Evolutionary conservation across 495 filamentous ascomycete genomes (phyloP).

Genomic region (Beverwykella pulmonaria): DNA sequence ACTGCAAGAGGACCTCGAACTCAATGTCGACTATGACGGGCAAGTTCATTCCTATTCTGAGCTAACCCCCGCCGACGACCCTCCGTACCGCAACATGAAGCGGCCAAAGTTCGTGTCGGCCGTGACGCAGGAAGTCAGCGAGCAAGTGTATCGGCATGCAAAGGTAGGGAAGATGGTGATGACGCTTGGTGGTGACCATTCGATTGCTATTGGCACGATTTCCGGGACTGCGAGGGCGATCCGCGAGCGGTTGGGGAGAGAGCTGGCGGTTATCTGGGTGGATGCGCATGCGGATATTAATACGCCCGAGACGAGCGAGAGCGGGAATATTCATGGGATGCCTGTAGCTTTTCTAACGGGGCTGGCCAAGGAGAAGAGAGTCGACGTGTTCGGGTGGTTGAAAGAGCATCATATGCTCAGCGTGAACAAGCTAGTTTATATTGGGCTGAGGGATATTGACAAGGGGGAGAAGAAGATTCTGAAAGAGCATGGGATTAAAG

Average conservation of each 20-base stretch:
- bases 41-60: conserved; percentile 80
- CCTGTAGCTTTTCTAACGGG: conserved; percentile 91
- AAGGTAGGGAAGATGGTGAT: conserved; percentile 83
- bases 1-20: conserved; percentile 81
- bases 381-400: conserved; percentile 88
- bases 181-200: conserved; percentile 94
- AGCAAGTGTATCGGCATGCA: conserved; percentile 87
- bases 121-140: conserved; percentile 77
- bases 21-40: conserved; percentile 82
- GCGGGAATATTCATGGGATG: conserved; percentile 98
- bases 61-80: conserved; percentile 71
- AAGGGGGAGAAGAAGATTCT: conserved; percentile 86
- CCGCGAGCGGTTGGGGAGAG: conserved; percentile 73
- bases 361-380: conserved; percentile 68
- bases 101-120: conserved; percentile 84
- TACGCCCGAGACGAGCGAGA: conserved; percentile 82
- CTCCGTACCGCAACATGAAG: conserved; percentile 87
- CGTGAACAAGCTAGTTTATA: conserved; percentile 91
- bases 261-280: conserved; percentile 96
- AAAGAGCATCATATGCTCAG: conserved; percentile 64
- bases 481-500: conserved; percentile 84
- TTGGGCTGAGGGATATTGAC: conserved; percentile 92
- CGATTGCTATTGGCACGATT: conserved; percentile 91
- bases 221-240: conserved; percentile 82
- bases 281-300: conserved; percentile 99